These are phyloP conservation scores for Alloascoidea hylecoeti DNA, from an alignment of 805 yeast species.

Conservation along the genomic window DNA sequence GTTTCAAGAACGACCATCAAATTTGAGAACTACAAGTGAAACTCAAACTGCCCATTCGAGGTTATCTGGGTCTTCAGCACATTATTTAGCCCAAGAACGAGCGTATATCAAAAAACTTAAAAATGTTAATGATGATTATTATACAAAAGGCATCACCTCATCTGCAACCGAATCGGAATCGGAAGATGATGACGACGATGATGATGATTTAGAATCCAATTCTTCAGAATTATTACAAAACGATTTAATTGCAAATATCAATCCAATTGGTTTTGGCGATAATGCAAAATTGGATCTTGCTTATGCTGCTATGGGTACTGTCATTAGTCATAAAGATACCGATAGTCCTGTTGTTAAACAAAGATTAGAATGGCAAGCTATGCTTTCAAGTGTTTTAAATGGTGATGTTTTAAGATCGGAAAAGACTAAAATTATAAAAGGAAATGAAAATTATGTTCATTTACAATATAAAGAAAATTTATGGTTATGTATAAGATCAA, in stretches of 20 bases:
- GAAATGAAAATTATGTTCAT: conserved; percentile 32
- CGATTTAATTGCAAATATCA: too few species aligned
- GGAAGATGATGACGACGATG: conserved; percentile 16
- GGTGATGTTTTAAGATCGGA: conserved; percentile 93
- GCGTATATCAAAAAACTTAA: conserved; percentile 49
- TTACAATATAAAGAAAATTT: conserved; percentile 44
- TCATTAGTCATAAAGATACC: conserved; percentile 12
- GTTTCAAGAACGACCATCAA: too few species aligned
- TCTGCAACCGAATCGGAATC: conserved; percentile 23
- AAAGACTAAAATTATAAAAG: conserved; percentile 53
- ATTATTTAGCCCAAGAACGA: conserved; percentile 49
- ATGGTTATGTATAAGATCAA: conserved; percentile 84
- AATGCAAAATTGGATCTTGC: conserved; percentile 8
- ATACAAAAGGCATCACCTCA: conserved; percentile 47
- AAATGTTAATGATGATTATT: conserved; percentile 53
- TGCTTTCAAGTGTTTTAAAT: conserved; percentile 79
- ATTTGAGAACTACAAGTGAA: too few species aligned
- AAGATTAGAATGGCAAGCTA: conserved; percentile 90
- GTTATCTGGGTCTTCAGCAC: too few species aligned
- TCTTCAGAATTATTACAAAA: too few species aligned
- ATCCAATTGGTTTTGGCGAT: conserved; percentile 6
- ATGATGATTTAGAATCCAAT: conserved; percentile 16
- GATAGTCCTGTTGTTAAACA: conserved; percentile 30
- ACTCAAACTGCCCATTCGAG: too few species aligned
- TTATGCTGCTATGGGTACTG: conserved; percentile 9